phyloP scores from a whole-genome alignment of 2,329 filamentous ascomycete species.

The Pyrenophora graminea region DNA sequence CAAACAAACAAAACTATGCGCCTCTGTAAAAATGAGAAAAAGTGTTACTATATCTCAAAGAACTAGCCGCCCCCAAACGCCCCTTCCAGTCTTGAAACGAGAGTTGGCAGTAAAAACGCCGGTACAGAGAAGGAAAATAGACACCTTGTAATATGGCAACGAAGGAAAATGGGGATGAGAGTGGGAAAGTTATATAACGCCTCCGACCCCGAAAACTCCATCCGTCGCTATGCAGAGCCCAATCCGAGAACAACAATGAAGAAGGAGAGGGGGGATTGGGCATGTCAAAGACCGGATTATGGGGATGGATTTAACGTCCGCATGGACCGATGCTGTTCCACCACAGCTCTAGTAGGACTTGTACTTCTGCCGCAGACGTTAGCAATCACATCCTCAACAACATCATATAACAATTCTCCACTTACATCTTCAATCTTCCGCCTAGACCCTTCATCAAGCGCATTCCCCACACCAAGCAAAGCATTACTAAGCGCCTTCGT shows the following conservation, averaged over 20 bases:
- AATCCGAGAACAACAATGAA: background rate
- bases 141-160: background rate
- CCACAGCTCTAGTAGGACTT: constrained; percentile 9
- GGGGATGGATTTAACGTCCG: no score
- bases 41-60: no score
- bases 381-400: background rate
- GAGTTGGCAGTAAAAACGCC: no score
- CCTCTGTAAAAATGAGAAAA: no score
- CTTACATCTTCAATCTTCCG: constrained; percentile 87
- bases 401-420: constrained; percentile 27
- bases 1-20: no score
- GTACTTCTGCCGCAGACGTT: constrained; percentile 6
- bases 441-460: constrained; percentile 80
- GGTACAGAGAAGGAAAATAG: no score
- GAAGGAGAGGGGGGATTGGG: background rate
- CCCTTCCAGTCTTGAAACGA: no score
- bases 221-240: constrained; percentile 15
- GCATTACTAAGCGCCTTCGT: constrained; percentile 88
- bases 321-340: no score
- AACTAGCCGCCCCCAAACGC: no score
- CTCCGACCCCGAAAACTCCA: background rate
- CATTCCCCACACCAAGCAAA: constrained; percentile 88
- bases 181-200: background rate
- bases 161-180: background rate
- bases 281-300: no score